Conservation (phyloP, 371 early-diverging fungal species). For the Mucor racemosus region DNA sequence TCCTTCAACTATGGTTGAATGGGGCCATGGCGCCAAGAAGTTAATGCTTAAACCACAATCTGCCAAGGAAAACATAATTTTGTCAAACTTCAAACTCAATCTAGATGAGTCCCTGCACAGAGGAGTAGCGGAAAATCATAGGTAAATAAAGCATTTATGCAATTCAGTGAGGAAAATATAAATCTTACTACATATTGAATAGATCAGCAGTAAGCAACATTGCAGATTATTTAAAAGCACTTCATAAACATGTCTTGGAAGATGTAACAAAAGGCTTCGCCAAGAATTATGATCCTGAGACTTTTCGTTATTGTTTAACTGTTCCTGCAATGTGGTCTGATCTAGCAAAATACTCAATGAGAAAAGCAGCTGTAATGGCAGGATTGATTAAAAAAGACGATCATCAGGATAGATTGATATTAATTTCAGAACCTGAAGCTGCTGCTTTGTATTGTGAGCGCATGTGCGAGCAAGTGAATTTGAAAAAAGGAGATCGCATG, state of each 20-base stretch:
- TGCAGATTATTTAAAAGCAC: constrained; percentile 43
- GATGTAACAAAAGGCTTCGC: constrained; percentile 52
- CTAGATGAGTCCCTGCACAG: constrained; percentile 51
- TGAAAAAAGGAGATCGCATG: constrained; percentile 54
- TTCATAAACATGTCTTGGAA: constrained; percentile 46
- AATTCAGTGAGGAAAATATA: too few species aligned
- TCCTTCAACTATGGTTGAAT: constrained; percentile 42
- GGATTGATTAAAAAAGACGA: constrained; percentile 51
- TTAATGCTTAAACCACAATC: constrained; percentile 53
- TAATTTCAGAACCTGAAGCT: constrained; percentile 67
- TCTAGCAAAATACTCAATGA: constrained; percentile 59
- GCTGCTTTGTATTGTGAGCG: constrained; percentile 63
- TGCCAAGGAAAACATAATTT: constrained; percentile 53
- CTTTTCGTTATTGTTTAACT: constrained; percentile 53
- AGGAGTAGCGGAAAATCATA: constrained; percentile 41
- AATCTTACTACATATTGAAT: neutral
- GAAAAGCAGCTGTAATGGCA: constrained; percentile 59
- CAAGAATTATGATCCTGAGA: constrained; percentile 43
- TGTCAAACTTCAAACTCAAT: constrained; percentile 60
- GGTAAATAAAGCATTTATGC: constrained; percentile 16
- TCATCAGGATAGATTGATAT: constrained; percentile 55
- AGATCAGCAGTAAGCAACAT: constrained; percentile 41
- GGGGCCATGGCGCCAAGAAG: constrained; percentile 61
- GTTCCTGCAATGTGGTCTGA: constrained; percentile 61
- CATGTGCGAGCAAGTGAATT: constrained; percentile 58